phyloP scores from a whole-genome alignment of 139 green algal species.

The Picochlorum sp. region DNA sequence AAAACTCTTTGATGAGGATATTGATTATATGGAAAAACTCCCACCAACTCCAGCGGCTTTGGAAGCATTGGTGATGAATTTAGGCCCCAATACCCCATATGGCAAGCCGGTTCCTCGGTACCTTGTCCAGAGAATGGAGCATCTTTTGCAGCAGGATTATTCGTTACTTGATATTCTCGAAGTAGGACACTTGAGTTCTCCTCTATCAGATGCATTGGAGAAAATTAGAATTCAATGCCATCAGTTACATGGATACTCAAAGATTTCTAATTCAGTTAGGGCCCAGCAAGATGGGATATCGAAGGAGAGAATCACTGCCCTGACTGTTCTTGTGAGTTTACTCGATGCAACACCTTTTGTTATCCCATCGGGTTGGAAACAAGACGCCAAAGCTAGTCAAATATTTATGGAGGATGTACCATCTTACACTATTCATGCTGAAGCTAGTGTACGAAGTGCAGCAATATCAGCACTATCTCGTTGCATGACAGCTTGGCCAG shows the following conservation, averaged over 20 bases:
- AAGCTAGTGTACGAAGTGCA: slow-evolving; percentile 10
- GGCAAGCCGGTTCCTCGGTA: not conserved
- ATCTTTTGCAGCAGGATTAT: slow-evolving; percentile 1
- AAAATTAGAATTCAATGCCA: slow-evolving; percentile 44
- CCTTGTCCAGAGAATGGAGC: not conserved
- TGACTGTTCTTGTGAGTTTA: slow-evolving; percentile 46
- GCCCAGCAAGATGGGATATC: slow-evolving; percentile 8
- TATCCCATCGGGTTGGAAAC: slow-evolving; percentile 47
- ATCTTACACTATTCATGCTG: slow-evolving; percentile 42
- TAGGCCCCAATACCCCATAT: slow-evolving; percentile 35
- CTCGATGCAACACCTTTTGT: slow-evolving; percentile 48
- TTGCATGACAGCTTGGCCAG: slow-evolving; percentile 45
- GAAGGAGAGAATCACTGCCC: slow-evolving; percentile 21
- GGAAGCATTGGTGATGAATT: slow-evolving; percentile 8
- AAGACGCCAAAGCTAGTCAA: not conserved
- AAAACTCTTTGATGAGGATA: slow-evolving; percentile 10
- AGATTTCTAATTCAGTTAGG: slow-evolving; percentile 12
- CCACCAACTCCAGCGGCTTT: not conserved
- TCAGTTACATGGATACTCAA: slow-evolving; percentile 27
- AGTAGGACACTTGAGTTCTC: slow-evolving; percentile 20
- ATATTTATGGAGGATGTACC: slow-evolving; percentile 32
- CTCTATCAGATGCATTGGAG: slow-evolving; percentile 22
- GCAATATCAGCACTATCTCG: slow-evolving; percentile 31
- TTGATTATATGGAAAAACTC: not conserved
- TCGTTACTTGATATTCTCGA: slow-evolving; percentile 32